These are phyloP conservation scores for Pichia ethanolica DNA, from an alignment of 805 yeast species.

Conservation along the genomic window DNA sequence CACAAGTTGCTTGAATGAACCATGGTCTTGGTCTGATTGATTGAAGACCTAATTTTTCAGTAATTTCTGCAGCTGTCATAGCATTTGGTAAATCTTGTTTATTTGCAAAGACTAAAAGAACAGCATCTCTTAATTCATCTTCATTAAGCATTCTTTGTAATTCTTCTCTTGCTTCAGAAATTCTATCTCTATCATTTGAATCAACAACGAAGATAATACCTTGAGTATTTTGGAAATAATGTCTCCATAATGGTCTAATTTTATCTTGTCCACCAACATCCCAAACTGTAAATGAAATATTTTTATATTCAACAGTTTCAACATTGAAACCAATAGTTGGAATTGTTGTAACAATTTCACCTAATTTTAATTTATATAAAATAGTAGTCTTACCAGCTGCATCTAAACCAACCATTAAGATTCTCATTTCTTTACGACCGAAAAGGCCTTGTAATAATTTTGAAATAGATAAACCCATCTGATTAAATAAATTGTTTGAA, in stretches of 20 bases:
- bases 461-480: constrained; percentile 94
- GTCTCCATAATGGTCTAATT: constrained; percentile 98
- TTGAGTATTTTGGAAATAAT: constrained; percentile 97
- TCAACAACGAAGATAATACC: constrained; percentile 97
- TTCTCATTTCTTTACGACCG: constrained; percentile 97
- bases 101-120: constrained; percentile 92
- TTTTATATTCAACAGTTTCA: constrained; percentile 95
- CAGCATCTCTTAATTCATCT: constrained; percentile 95
- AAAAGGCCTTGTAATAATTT: constrained; percentile 91
- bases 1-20: constrained; percentile 99
- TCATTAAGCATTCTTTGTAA: constrained; percentile 97
- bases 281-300: constrained; percentile 96
- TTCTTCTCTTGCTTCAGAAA: constrained; percentile 96
- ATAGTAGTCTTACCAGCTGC: constrained; percentile 99
- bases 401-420: constrained; percentile 95
- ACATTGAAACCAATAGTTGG: constrained; percentile 98
- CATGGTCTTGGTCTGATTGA: constrained; percentile 98
- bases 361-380: constrained; percentile 87
- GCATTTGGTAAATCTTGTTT: constrained; percentile 99
- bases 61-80: constrained; percentile 97
- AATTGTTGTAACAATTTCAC: constrained; percentile 92
- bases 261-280: constrained; percentile 99
- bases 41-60: constrained; percentile 94
- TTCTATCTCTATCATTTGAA: constrained; percentile 96
- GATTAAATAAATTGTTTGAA: background rate